Conservation (phyloP, 169 alveolate species). For the Plasmodium adleri region DNA sequence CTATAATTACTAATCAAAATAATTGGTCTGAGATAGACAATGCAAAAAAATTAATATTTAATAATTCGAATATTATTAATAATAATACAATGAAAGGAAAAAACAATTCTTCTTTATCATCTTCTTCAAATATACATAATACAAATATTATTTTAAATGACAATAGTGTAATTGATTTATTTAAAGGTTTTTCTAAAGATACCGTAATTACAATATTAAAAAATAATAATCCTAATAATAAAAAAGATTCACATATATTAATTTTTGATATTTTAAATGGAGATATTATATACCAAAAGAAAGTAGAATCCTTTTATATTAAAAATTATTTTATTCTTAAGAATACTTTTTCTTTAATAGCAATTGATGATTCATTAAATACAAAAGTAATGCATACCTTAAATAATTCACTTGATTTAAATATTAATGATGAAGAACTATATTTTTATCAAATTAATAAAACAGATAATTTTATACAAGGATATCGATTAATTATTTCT, state of each 20-base stretch:
- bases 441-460: slow-evolving; percentile 45
- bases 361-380: slow-evolving; percentile 30
- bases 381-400: slow-evolving; percentile 17
- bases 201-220: slow-evolving; percentile 41
- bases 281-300: slow-evolving; percentile 40
- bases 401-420: not conserved
- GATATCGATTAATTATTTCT: slow-evolving; percentile 17
- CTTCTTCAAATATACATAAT: not conserved
- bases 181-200: slow-evolving; percentile 68
- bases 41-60: slow-evolving; percentile 34
- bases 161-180: slow-evolving; percentile 18
- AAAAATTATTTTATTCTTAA: slow-evolving; percentile 32
- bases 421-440: slow-evolving; percentile 30
- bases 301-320: slow-evolving; percentile 50
- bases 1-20: slow-evolving; percentile 19
- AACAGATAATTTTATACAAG: slow-evolving; percentile 27
- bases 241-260: slow-evolving; percentile 23
- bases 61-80: not conserved
- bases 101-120: not conserved
- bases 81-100: not conserved
- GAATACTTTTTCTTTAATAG: slow-evolving; percentile 16
- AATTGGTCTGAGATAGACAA: slow-evolving; percentile 68
- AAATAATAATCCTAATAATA: not conserved
- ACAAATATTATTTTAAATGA: slow-evolving; percentile 3
- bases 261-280: slow-evolving; percentile 60